Evolutionary conservation across 2,329 filamentous ascomycete genomes (phyloP), one percentile per base, ranked within the genome.

Genomic region (Fusarium incarnatum): DNA sequence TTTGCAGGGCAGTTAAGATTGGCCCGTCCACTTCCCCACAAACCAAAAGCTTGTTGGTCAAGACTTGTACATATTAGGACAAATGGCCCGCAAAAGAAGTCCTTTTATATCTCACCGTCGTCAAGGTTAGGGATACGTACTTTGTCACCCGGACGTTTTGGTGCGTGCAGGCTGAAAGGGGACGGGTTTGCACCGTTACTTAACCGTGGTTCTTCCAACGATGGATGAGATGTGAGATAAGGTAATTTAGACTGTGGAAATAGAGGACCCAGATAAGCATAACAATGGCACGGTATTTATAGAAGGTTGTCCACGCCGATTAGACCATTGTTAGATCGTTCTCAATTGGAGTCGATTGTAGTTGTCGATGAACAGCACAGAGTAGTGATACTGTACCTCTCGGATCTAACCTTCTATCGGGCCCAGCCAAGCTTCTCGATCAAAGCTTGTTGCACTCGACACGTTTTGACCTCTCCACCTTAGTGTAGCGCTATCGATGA

Each of bases 11-110:
- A 64, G 60, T 70, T 57, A 59, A 57, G 58, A 70, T 64, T 70
- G 49, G 61, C 67, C 58, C 54, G 49, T 67, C 53, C 68, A 46
- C 67, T 70, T 70, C 67, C 67, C 67, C 67, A 68, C 67, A 70
- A 64, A 63, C 67, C 52, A 52, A 70, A 70, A 70, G 67, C 67
- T 70, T 70, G 67, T 70, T 64, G 67, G 53, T 55, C 40, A 62
- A 49, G 53, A 53, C 62, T 63, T 63, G 67, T 52, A 67, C 62
- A 27, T 37, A 70, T 70, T 63, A 28, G 67, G 67, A 49, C 41
- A 53, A 6, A 55, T 57, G 67, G 59, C 67, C 67, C 67, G 56
- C 67, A 70, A 37, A 55, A 22, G 44, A 34, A 63, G 65, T 54
- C 67, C 67, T 63, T 70, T 69, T 54, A 54, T 66, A 56, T 70